These are phyloP conservation scores for Eutypella sp. DNA, from an alignment of 2,329 filamentous ascomycete species.

Conservation along the genomic window DNA sequence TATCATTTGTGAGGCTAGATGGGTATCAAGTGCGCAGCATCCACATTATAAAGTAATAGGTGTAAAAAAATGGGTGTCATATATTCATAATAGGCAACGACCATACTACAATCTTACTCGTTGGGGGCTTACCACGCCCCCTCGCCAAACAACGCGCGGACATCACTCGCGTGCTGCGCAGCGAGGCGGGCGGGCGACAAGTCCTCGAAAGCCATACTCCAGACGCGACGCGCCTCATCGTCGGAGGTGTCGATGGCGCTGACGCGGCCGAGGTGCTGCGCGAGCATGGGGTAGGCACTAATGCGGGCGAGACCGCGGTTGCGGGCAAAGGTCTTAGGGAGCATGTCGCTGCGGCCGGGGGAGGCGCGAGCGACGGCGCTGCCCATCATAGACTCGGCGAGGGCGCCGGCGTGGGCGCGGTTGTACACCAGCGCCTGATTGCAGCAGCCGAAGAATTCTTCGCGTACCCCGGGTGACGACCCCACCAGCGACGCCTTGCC, in stretches of 20 bases:
- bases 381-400: conserved; percentile 19
- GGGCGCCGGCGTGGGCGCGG: conserved; percentile 16
- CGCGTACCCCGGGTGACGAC: conserved; percentile 19
- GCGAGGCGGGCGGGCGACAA: conserved; percentile 17
- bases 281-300: conserved; percentile 29
- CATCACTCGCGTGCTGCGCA: conserved; percentile 15
- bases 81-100: too few species aligned
- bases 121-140: too few species aligned
- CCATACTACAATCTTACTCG: too few species aligned
- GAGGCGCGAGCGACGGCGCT: conserved; percentile 9
- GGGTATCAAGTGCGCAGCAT: too few species aligned
- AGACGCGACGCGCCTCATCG: conserved; percentile 24
- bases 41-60: too few species aligned
- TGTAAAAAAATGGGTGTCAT: too few species aligned
- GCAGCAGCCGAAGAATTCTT: conserved; percentile 28
- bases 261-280: conserved; percentile 24
- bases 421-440: conserved; percentile 28
- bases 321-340: conserved; percentile 25
- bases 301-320: conserved; percentile 23
- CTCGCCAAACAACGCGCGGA: conserved; percentile 20
- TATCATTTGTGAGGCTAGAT: too few species aligned
- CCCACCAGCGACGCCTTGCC: conserved; percentile 26
- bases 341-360: conserved; percentile 25
- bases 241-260: conserved; percentile 25
- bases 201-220: conserved; percentile 28